These are phyloP conservation scores for Penicillium sp. DNA, from an alignment of 2,329 filamentous ascomycete species.

Conservation along the genomic window DNA sequence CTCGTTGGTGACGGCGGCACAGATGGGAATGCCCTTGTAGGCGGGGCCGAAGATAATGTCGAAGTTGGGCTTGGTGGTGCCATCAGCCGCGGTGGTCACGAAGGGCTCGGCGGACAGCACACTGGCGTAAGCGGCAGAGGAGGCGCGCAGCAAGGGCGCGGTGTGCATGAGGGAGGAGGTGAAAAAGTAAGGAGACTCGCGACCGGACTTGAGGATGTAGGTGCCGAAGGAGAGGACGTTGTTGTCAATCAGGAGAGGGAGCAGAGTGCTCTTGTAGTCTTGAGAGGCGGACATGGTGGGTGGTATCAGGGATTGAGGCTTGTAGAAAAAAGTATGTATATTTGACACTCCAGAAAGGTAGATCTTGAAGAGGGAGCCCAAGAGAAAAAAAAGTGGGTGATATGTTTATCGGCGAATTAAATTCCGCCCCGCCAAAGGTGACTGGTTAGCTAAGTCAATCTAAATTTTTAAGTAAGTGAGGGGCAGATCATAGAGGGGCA, in stretches of 20 bases:
- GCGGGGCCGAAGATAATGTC: slow-evolving; percentile 92
- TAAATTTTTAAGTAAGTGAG: slow-evolving; percentile 16
- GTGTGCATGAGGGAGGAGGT: slow-evolving; percentile 91
- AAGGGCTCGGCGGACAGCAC: slow-evolving; percentile 53
- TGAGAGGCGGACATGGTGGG: slow-evolving; percentile 29
- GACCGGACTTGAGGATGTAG: slow-evolving; percentile 84
- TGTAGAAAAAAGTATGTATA: not conserved
- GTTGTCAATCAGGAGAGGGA: slow-evolving; percentile 41
- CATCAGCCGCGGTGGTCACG: slow-evolving; percentile 35
- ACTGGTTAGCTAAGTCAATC: not conserved
- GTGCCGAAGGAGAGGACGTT: slow-evolving; percentile 45
- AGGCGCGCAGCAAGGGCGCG: slow-evolving; percentile 71
- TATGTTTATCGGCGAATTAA: not conserved
- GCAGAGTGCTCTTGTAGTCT: slow-evolving; percentile 40
- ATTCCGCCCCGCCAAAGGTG: not conserved
- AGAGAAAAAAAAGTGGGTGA: not conserved
- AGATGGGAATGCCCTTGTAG: slow-evolving; percentile 96
- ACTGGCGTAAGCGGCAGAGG: slow-evolving; percentile 77
- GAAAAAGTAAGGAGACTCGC: slow-evolving; percentile 93
- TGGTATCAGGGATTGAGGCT: not conserved
- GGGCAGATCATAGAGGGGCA: slow-evolving; percentile 21
- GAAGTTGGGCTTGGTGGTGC: slow-evolving; percentile 53
- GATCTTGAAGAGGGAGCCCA: not conserved
- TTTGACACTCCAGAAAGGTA: not conserved
- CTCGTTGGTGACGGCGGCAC: slow-evolving; percentile 72